phyloP scores from a whole-genome alignment of 2,329 filamentous ascomycete species.

The Aspergillus sojae region DNA sequence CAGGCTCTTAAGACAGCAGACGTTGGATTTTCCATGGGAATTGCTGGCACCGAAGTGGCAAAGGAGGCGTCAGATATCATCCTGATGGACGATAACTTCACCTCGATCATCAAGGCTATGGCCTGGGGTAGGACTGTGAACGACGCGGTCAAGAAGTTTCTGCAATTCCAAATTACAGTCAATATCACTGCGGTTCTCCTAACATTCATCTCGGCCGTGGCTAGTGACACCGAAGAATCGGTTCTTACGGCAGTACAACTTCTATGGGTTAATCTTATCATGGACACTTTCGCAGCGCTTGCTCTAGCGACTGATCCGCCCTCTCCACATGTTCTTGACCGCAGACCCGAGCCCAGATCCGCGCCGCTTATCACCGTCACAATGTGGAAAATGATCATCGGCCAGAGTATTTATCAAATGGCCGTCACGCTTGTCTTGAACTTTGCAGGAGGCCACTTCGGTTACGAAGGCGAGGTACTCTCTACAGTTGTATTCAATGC shows the following conservation, averaged over 20 bases:
- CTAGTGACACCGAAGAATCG: slow-evolving; percentile 57
- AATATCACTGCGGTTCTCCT: slow-evolving; percentile 70
- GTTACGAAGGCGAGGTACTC: slow-evolving; percentile 27
- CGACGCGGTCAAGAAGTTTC: slow-evolving; percentile 75
- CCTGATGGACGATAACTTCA: slow-evolving; percentile 85
- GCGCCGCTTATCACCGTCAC: slow-evolving; percentile 49
- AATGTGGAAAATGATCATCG: slow-evolving; percentile 52
- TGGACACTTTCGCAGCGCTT: slow-evolving; percentile 69
- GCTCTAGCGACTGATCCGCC: slow-evolving; percentile 67
- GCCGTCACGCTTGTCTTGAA: slow-evolving; percentile 50
- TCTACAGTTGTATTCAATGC: slow-evolving; percentile 48
- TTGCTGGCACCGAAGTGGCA: slow-evolving; percentile 79
- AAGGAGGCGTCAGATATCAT: slow-evolving; percentile 86
- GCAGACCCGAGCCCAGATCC: slow-evolving; percentile 52
- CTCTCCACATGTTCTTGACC: slow-evolving; percentile 58
- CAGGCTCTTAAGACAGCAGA: slow-evolving; percentile 79
- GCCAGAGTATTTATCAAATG: slow-evolving; percentile 47
- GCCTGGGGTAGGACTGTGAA: slow-evolving; percentile 80
- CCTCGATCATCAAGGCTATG: slow-evolving; percentile 81
- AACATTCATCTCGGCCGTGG: slow-evolving; percentile 66
- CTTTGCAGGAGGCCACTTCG: slow-evolving; percentile 43
- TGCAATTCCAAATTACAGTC: slow-evolving; percentile 58
- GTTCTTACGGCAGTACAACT: slow-evolving; percentile 69
- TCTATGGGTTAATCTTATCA: slow-evolving; percentile 71
- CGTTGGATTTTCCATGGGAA: slow-evolving; percentile 84